Evolutionary conservation across 2,329 filamentous ascomycete genomes (phyloP).

Genomic region (Aspergillus carbonarius): DNA sequence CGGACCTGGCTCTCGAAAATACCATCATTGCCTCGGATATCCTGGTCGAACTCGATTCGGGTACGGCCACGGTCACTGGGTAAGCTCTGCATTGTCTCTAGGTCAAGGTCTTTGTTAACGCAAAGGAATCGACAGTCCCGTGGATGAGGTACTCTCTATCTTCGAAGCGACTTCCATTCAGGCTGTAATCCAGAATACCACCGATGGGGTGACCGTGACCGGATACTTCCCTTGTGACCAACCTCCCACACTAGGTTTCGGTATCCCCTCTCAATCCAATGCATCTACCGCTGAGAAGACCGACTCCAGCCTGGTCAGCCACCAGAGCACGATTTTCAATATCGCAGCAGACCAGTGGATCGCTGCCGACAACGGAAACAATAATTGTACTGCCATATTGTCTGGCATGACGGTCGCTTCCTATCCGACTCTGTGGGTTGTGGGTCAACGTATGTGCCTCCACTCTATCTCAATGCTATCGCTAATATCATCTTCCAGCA

Average conservation of each 20-base stretch:
- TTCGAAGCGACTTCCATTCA: background rate
- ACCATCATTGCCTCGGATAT: background rate
- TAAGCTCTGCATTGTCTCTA: background rate
- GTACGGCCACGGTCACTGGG: constrained; percentile 2
- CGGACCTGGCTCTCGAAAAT: constrained; percentile 1
- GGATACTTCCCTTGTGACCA: constrained; percentile 6
- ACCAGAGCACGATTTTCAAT: background rate
- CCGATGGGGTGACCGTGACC: background rate
- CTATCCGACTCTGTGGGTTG: background rate
- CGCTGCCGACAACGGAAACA: background rate
- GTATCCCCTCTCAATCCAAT: background rate
- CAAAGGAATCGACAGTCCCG: background rate
- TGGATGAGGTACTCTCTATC: background rate
- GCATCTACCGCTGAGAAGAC: background rate
- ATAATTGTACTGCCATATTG: background rate
- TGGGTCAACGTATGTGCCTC: background rate
- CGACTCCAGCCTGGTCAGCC: background rate
- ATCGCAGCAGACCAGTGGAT: background rate
- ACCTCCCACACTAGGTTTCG: constrained; percentile 1
- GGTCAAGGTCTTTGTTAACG: background rate
- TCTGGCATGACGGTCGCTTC: background rate
- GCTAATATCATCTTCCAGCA: background rate
- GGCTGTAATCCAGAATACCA: background rate
- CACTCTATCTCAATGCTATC: background rate
- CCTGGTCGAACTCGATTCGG: background rate